phyloP scores from a whole-genome alignment of 176 grass and related monocot genomes.

The Canna indica region DNA sequence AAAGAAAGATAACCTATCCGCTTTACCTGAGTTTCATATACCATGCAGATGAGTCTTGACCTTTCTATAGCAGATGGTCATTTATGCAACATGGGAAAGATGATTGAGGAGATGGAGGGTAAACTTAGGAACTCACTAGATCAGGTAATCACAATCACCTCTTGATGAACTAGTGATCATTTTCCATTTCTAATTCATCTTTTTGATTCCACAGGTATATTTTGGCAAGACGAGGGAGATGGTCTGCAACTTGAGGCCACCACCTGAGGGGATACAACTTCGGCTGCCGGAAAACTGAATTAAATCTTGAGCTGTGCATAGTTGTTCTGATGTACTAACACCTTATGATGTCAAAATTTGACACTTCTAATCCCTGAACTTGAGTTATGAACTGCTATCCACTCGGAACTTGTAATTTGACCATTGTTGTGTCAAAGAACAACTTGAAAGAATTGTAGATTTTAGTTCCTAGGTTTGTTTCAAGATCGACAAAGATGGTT shows the following conservation, averaged over 20 bases:
- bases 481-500: no score
- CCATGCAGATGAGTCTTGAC: slow-evolving; percentile 60
- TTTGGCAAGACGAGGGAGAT: slow-evolving; percentile 96
- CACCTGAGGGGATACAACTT: slow-evolving; percentile 49
- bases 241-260: slow-evolving; percentile 74
- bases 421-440: no score
- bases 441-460: no score
- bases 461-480: no score
- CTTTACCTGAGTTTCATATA: slow-evolving; percentile 1
- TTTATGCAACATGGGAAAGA: slow-evolving; percentile 95
- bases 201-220: slow-evolving; percentile 55
- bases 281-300: slow-evolving; percentile 44
- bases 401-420: neutral
- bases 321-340: neutral
- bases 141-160: slow-evolving; percentile 36
- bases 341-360: neutral
- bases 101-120: slow-evolving; percentile 99
- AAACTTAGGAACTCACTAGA: slow-evolving; percentile 93
- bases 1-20: neutral
- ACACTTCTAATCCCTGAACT: neutral
- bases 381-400: neutral
- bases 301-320: slow-evolving; percentile 8
- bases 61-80: slow-evolving; percentile 85
- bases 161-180: neutral
- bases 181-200: neutral